Conservation (phyloP, 768 basidiomycete genomes). For the Podaxis rugospora region DNA sequence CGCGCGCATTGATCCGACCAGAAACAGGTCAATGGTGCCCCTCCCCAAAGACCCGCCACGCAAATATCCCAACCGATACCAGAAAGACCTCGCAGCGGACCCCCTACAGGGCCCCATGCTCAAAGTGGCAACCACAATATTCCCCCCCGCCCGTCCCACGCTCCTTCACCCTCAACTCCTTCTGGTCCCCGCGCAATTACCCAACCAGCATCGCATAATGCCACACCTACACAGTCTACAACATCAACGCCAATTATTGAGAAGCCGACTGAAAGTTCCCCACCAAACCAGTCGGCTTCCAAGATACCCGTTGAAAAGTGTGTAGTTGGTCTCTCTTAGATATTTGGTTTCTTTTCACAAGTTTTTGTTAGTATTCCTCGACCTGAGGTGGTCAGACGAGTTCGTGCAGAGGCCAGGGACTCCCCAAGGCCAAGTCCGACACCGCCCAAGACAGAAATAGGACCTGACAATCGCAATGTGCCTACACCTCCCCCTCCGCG, state of each 20-base stretch:
- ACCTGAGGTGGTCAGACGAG: slow-evolving; percentile 74
- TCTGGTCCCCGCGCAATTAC: slow-evolving; percentile 48
- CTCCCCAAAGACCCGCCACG: slow-evolving; percentile 30
- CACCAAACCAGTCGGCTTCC: not conserved
- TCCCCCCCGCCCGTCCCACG: slow-evolving; percentile 16
- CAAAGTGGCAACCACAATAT: slow-evolving; percentile 19
- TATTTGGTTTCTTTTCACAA: not conserved
- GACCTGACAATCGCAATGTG: slow-evolving; percentile 10
- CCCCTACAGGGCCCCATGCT: slow-evolving; percentile 14
- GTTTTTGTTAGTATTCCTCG: slow-evolving; percentile 53
- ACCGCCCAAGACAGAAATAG: slow-evolving; percentile 4
- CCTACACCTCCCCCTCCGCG: slow-evolving; percentile 7
- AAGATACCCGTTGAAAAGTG: slow-evolving; percentile 70
- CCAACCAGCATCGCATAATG: slow-evolving; percentile 34
- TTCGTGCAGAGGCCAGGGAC: slow-evolving; percentile 35
- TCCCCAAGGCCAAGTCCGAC: slow-evolving; percentile 27
- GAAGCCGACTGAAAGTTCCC: not conserved
- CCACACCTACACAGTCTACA: slow-evolving; percentile 24
- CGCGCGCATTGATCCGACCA: not conserved
- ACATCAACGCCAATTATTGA: slow-evolving; percentile 1
- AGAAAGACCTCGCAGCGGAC: slow-evolving; percentile 31
- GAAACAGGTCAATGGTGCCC: slow-evolving; percentile 18
- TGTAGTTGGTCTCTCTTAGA: slow-evolving; percentile 10
- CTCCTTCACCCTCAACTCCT: slow-evolving; percentile 31
- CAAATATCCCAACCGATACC: slow-evolving; percentile 28